Conservation (phyloP, 441 rosid species). For the Melastoma candidum region DNA sequence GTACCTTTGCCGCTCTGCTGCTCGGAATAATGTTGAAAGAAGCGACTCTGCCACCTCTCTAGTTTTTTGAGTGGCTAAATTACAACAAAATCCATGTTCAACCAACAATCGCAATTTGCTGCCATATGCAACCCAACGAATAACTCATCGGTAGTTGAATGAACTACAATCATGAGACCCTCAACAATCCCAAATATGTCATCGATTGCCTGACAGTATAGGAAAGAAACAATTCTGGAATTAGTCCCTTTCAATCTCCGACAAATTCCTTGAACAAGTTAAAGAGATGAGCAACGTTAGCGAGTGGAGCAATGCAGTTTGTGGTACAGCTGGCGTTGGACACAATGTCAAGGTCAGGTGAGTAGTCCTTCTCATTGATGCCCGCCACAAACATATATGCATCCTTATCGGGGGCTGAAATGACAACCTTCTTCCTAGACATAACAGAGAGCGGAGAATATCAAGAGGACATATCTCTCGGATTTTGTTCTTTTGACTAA, state of each 20-base stretch:
- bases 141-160: constrained; percentile 46
- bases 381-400: constrained; percentile 94
- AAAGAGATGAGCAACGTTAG: neutral
- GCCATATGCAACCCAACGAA: no score
- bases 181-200: constrained; percentile 60
- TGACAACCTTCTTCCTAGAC: constrained; percentile 37
- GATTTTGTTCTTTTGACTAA: no score
- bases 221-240: neutral
- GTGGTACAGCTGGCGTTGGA: constrained; percentile 96
- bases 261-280: no score
- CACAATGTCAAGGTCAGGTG: constrained; percentile 52
- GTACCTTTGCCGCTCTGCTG: no score
- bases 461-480: no score
- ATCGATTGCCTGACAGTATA: constrained; percentile 34
- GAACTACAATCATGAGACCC: constrained; percentile 80
- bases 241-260: no score
- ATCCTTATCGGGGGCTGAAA: constrained; percentile 79
- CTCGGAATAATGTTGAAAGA: no score
- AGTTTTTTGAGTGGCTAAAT: no score
- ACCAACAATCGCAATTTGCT: no score
- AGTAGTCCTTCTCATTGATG: constrained; percentile 78
- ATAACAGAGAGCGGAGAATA: neutral
- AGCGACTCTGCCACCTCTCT: no score
- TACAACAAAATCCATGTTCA: no score
- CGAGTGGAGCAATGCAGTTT: constrained; percentile 72